phyloP scores from a whole-genome alignment of 2,329 filamentous ascomycete species.

The Verticillium longisporum region DNA sequence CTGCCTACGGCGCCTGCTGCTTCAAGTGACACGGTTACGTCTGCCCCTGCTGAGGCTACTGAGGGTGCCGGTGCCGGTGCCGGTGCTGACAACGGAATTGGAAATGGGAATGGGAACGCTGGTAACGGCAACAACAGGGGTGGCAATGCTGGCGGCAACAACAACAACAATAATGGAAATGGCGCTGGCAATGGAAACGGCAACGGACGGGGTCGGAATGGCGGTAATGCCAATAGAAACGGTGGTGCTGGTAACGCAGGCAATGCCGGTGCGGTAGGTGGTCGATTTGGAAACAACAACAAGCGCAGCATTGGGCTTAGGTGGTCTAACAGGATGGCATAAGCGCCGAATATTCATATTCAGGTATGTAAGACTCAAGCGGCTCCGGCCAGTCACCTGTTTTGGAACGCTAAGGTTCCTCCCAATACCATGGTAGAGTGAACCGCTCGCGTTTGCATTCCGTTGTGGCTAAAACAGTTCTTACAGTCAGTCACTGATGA shows the following conservation, averaged over 20 bases:
- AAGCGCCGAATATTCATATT: not conserved
- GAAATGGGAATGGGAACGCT: conserved; percentile 1
- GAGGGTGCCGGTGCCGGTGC: conserved; percentile 8
- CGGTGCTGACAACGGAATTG: not conserved
- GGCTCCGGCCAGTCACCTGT: not conserved
- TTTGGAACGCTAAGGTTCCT: too few species aligned
- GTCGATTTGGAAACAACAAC: not conserved
- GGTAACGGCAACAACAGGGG: conserved; percentile 3
- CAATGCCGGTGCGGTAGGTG: not conserved
- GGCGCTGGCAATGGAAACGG: conserved; percentile 6
- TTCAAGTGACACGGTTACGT: conserved; percentile 5
- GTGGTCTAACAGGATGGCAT: conserved; percentile 1
- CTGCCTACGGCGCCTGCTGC: conserved; percentile 11
- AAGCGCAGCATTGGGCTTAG: not conserved
- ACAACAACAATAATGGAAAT: conserved; percentile 13
- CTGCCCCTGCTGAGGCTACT: conserved; percentile 8
- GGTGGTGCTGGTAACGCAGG: conserved; percentile 4
- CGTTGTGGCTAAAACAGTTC: too few species aligned
- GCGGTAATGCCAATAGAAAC: conserved; percentile 4
- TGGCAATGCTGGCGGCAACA: conserved; percentile 10
- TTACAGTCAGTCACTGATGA: too few species aligned
- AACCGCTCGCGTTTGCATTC: too few species aligned
- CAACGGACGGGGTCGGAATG: conserved; percentile 1
- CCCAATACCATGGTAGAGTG: too few species aligned
- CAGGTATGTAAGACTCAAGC: not conserved